These are phyloP conservation scores for Flaveria sonorensis DNA, from an alignment of 129 eudicot genomes.

Conservation along the genomic window DNA sequence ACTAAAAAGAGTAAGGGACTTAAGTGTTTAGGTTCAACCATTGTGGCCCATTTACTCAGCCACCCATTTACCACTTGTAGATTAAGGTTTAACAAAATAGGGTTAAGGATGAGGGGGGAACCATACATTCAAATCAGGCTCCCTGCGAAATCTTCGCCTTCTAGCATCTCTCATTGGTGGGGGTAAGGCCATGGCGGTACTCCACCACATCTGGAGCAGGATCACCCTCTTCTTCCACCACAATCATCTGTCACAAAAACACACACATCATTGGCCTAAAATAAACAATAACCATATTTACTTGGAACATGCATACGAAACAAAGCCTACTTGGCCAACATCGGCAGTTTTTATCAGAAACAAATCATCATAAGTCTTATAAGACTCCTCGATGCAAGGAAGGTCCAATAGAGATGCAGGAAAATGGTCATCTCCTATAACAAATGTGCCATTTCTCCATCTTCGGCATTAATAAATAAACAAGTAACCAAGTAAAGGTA, in stretches of 20 bases:
- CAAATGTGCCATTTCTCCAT: slow-evolving; percentile 75
- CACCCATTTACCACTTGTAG: background rate
- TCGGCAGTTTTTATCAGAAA: slow-evolving; percentile 79
- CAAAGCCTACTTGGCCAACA: slow-evolving; percentile 71
- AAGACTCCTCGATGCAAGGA: slow-evolving; percentile 69
- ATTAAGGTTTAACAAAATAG: too few species aligned
- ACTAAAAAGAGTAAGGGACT: too few species aligned
- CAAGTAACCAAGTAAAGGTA: background rate
- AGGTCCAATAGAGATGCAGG: slow-evolving; percentile 82
- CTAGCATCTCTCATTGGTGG: slow-evolving; percentile 95
- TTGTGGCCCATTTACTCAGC: background rate
- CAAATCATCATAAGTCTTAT: slow-evolving; percentile 85
- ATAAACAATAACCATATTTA: slow-evolving; percentile 4
- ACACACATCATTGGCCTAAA: slow-evolving; percentile 13
- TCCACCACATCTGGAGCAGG: slow-evolving; percentile 66
- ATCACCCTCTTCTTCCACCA: slow-evolving; percentile 73
- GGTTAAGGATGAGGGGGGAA: background rate
- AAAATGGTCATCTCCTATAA: slow-evolving; percentile 67
- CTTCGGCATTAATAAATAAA: slow-evolving; percentile 43
- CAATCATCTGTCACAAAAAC: slow-evolving; percentile 57
- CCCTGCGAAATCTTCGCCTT: slow-evolving; percentile 89
- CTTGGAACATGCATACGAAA: background rate
- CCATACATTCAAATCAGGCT: slow-evolving; percentile 83
- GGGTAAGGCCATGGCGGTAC: slow-evolving; percentile 83
- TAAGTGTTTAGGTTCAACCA: too few species aligned